Base-by-base conservation (phyloP, 805 yeast species). In the Lachancea cidri region DNA sequence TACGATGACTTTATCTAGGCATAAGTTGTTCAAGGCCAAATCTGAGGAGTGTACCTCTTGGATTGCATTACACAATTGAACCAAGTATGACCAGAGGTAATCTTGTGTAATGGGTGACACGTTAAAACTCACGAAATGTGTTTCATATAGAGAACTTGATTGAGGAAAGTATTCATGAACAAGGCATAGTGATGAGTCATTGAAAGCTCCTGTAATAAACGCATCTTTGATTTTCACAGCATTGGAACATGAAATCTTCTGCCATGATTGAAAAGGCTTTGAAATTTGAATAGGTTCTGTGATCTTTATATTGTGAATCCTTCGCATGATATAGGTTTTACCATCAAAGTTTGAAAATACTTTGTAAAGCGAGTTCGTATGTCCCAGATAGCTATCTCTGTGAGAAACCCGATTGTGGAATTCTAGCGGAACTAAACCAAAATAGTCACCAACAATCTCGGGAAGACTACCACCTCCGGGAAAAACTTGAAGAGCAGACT, bases 91-190 rank as follows among this genome's bases (percentile, higher is more conserved):
- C 96, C 97, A 87, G 35, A 91, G 62, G 8, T 76, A 56, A 6
- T 77, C 75, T 55, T 82, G 88, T 0, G 82, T 78, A 2, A 85
- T 48, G 8, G 58, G 54, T 16, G 44, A 48, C 14, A 49, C 36
- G 8, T 58, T 61, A 43, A 53, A 53, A 39, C 54, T 53, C 36
- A 71, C 68, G 49, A 79, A 70, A 65, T 86, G 93, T 15, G 73
- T 70, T 46, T 87, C 95, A 42, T 70, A 67, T 36, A 91, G 65
- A 1, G 95, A 84, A 41, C 68, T 67, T 1, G 95, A 74, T 45
- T 78, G 69, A 17, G 98, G 97, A 60, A 74, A 85, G 60, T 79
- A 93, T 56, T 91, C 97, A 63, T 87, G 86, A 4, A 85, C 82
- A 33, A 88, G 67, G 32, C 87, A 73, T 42, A 93, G 70, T 1